A percentile compares a stretch with the other conserved stretches of the same genome.
These are phyloP conservation scores for Epichloe scottii DNA, from an alignment of 2,329 filamentous ascomycete genomes.

Conservation along the genomic window DNA sequence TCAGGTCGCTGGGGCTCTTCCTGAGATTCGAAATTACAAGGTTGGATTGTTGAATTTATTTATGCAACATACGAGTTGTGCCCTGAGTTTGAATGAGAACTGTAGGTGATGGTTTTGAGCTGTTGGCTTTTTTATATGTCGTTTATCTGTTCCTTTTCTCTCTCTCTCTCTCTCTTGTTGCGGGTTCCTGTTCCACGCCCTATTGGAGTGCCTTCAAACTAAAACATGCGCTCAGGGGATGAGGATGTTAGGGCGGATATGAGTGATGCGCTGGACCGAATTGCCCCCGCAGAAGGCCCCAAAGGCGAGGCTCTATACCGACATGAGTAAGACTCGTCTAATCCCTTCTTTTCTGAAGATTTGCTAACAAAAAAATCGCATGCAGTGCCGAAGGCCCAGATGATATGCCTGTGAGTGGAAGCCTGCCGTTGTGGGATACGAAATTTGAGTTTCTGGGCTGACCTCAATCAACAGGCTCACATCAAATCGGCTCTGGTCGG, in stretches of 20 bases:
- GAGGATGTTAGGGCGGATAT: slow-evolving; percentile 80
- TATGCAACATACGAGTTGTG: slow-evolving; percentile 89
- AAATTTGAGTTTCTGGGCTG: not conserved
- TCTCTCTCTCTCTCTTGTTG: not conserved
- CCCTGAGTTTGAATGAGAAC: slow-evolving; percentile 88
- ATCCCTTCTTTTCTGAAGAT: not conserved
- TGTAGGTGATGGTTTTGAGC: slow-evolving; percentile 23
- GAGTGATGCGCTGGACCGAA: slow-evolving; percentile 83
- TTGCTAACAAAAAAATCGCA: not conserved
- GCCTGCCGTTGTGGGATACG: not conserved
- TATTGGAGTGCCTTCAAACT: not conserved
- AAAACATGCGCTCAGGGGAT: slow-evolving; percentile 37
- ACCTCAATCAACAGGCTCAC: slow-evolving; percentile 49
- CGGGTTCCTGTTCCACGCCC: not conserved
- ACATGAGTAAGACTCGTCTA: slow-evolving; percentile 36
- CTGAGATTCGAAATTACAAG: slow-evolving; percentile 74
- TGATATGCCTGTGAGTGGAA: slow-evolving; percentile 70
- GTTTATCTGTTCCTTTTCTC: too few species aligned
- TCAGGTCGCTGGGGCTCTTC: slow-evolving; percentile 55
- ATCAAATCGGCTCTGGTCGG: slow-evolving; percentile 86
- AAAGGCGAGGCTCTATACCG: slow-evolving; percentile 66
- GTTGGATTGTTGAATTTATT: slow-evolving; percentile 81
- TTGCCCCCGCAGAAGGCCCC: slow-evolving; percentile 66
- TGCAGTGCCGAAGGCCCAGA: slow-evolving; percentile 68
- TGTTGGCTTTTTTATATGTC: not conserved